Evolutionary conservation across 345 rosid species (phyloP).

Genomic region (Camelina sativa): DNA sequence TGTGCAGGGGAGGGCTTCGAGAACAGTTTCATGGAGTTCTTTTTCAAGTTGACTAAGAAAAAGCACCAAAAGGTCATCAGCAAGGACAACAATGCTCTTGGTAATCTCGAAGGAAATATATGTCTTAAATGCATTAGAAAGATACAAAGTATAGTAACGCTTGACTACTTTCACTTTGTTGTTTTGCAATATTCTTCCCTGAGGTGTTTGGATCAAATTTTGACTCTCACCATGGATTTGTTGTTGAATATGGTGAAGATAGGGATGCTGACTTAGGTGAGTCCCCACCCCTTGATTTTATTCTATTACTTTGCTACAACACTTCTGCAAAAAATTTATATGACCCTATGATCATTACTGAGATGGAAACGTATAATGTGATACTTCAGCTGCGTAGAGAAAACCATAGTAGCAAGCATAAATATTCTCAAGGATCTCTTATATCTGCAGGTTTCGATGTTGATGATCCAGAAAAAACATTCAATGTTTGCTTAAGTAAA

Average conservation of each 20-base stretch:
- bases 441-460: no score
- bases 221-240: conserved; percentile 88
- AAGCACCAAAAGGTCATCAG: no score
- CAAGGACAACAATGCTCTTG: no score
- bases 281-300: conserved; percentile 3
- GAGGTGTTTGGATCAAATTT: conserved; percentile 70
- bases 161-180: conserved; percentile 1
- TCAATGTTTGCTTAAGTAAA: no score
- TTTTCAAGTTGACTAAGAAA: no score
- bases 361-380: neutral
- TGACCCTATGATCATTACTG: neutral
- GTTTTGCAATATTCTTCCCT: conserved; percentile 72
- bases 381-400: no score
- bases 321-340: neutral
- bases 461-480: no score
- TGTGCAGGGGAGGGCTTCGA: conserved; percentile 67
- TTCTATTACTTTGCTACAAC: neutral
- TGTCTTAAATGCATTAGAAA: no score
- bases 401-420: no score
- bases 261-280: conserved; percentile 69
- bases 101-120: no score
- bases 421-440: no score
- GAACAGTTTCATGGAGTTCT: no score
- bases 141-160: neutral
- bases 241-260: conserved; percentile 73